Evolutionary conservation across 2,329 filamentous ascomycete genomes (phyloP), one percentile per base, ranked within the genome.

Genomic region (Dryadomyces quercus-mongolicae): DNA sequence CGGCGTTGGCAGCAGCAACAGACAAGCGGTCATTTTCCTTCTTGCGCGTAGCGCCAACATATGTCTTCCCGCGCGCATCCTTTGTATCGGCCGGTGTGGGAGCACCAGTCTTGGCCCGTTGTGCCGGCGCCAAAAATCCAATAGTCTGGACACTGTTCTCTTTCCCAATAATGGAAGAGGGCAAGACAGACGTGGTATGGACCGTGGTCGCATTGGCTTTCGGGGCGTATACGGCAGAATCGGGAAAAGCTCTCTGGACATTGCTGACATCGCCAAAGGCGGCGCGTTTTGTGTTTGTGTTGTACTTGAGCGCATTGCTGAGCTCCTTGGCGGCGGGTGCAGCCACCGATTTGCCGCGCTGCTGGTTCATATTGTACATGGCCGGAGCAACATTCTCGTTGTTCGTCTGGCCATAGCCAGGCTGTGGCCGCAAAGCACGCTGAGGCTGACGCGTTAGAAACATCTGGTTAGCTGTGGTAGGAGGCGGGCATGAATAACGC

Each of bases 221-320:
- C 57, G 73, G 74, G 54, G 54, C 49, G 21, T 58, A 56, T 16
- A 40, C 54, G 9, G 58, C 63, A 34, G 67, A 61, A 51, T 70
- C 63, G 25, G 59, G 56, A 21, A 56, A 45, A 34, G 67, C 65
- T 57, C 71, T 70, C 44, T 74, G 64, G 48, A 77, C 82, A 64
- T 91, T 92, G 74, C 86, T 93, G 58, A 93, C 78, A 66, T 95
- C 90, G 51, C 81, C 86, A 68, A 94, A 90, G 13, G 82, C 88
- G 58, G 84, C 82, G 60, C 90, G 83, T 72, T 91, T 93, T 54
- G 83, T 75, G 55, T 91, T 93, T 54, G 83, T 75, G 55, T 80
- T 75, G 53, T 76, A 76, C 68, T 84, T 88, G 59, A 84, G 69
- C 43, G 73, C 75, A 58, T 76, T 72, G 57, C 76, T 25, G 52